Base-by-base conservation (phyloP, 305 asterid species). In the Solanum hybrid region DNA sequence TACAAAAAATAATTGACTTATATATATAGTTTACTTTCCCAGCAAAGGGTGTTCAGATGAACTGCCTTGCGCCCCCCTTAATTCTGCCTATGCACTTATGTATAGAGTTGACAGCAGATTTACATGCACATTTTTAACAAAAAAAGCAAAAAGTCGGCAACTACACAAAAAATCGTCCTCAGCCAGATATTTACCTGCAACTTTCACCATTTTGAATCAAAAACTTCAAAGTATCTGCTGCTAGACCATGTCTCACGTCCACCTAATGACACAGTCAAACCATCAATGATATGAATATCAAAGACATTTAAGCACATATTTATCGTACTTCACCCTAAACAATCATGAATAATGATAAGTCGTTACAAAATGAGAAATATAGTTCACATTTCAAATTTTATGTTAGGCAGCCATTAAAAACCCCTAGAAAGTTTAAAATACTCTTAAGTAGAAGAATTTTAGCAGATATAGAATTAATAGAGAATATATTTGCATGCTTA, bases 181-280 rank as follows among this genome's bases (percentile, higher is more conserved):
- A 41, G 80, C 38, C 79, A 80, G 45, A 26, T 72, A 72, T 51
- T 73, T 92, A 95, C 98, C 98, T 95, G 95, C 95, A 88, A 89
- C 93, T 89, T 94, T 97, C 99, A 34, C 98, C 98, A 90, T 94
- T 93, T 84, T 94, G 93, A 90, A 96, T 94, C 96, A 97, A 93
- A 41, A 92, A 91, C 92, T 92, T 93, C 91, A 97, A 92, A 90
- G 97, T 94, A 92, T 95, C 97, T 72, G 92, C 97, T 79, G 99
- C 99, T 86, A 94, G 93, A 61, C 99, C 99, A 90, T 91, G 96
- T 89, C 92, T 95, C 91, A 97, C 95, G 70, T 92, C 95, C 91
- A 97, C 96, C 98, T 96, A 89, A 70, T 26, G 34, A 2, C 68
- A 84, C 68, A 84, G 20, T 10, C 31, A 29, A 45, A 17, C 20